Percentiles rank a stretch among this genome's conserved stretches.
These are phyloP conservation scores for Boletus rubescentipes DNA, from an alignment of 768 basidiomycete genomes.

Conservation along the genomic window DNA sequence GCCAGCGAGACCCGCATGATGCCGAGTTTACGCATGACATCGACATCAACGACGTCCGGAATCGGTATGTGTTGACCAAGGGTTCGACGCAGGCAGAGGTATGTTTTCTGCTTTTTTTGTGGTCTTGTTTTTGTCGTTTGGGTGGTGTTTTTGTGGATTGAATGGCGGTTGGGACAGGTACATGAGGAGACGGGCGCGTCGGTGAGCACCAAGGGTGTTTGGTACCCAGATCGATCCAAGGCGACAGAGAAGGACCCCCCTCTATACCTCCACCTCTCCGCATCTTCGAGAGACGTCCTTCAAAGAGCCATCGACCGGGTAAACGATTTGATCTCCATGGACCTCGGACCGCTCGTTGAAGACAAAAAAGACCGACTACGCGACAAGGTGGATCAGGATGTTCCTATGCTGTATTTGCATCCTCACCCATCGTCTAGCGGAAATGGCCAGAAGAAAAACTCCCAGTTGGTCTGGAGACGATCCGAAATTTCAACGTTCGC, in stretches of 20 bases:
- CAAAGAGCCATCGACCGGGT: constrained; percentile 69
- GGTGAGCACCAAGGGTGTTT: constrained; percentile 89
- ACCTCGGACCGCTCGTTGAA: constrained; percentile 79
- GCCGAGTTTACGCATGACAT: constrained; percentile 87
- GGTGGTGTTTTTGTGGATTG: not conserved
- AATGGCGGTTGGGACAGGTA: constrained; percentile 55
- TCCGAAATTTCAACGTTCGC: constrained; percentile 95
- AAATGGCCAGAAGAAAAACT: constrained; percentile 99
- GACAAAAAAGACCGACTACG: constrained; percentile 68
- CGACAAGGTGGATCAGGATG: constrained; percentile 52
- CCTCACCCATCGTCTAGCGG: constrained; percentile 46
- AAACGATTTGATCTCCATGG: constrained; percentile 69
- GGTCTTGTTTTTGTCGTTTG: not conserved
- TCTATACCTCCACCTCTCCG: constrained; percentile 91
- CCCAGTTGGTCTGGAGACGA: constrained; percentile 81
- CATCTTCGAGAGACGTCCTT: constrained; percentile 61
- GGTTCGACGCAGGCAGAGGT: constrained; percentile 92
- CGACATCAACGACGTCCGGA: constrained; percentile 95
- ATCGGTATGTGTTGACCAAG: constrained; percentile 92
- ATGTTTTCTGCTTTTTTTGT: constrained; percentile 25
- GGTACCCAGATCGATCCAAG: constrained; percentile 92
- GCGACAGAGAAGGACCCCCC: constrained; percentile 93
- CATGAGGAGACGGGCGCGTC: constrained; percentile 90
- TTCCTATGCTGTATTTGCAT: not conserved
- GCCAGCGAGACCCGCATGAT: constrained; percentile 65